Evolutionary conservation across 495 filamentous ascomycete species (phyloP).

Genomic region (Pyronema omphalodes): DNA sequence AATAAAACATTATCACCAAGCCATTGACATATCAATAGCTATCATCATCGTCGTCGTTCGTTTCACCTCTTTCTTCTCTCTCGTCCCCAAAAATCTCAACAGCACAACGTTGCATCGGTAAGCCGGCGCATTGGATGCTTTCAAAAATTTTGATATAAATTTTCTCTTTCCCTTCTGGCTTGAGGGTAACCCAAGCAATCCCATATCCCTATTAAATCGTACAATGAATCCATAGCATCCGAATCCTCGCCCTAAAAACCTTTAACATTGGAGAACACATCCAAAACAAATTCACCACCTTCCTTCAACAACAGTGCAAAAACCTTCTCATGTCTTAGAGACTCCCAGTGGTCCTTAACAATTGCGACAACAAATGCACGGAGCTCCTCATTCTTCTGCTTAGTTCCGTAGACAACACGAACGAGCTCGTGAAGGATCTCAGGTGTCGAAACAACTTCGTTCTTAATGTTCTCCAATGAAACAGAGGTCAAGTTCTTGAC

Average conservation of each 20-base stretch:
- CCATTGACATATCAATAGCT: no score
- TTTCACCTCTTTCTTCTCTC: no score
- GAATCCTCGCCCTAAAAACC: background rate
- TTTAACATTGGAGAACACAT: slow-evolving; percentile 2
- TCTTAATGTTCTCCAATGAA: background rate
- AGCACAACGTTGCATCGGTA: no score
- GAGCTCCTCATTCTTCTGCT: background rate
- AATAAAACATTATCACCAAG: no score
- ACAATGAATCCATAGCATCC: no score
- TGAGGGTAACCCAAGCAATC: no score
- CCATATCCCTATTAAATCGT: no score
- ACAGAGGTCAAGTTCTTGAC: background rate
- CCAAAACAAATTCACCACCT: slow-evolving; percentile 1
- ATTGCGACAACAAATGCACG: slow-evolving; percentile 2
- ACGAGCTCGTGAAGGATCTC: slow-evolving; percentile 4
- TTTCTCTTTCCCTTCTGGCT: no score
- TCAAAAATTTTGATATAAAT: no score
- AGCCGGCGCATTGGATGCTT: no score
- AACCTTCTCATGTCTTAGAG: background rate
- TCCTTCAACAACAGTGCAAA: background rate
- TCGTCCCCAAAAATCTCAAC: no score
- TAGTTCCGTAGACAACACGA: slow-evolving; percentile 2
- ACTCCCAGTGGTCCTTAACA: slow-evolving; percentile 2
- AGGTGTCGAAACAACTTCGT: background rate
- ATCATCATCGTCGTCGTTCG: no score